phyloP scores from a whole-genome alignment of 768 basidiomycete genomes.

The Xerocomellus intermedius region DNA sequence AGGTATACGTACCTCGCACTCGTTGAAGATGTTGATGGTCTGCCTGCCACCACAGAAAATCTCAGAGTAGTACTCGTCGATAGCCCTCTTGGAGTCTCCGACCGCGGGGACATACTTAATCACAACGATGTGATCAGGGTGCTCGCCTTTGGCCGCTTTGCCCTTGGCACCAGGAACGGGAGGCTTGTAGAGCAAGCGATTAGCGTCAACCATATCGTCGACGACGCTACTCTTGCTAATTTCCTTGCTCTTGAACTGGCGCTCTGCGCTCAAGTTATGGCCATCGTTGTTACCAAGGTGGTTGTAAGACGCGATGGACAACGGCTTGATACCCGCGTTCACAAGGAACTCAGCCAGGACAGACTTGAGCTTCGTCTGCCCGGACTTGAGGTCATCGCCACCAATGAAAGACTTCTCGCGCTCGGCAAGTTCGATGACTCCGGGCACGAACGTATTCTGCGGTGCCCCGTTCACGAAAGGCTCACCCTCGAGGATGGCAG shows the following conservation, averaged over 20 bases:
- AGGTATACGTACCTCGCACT: slow-evolving; percentile 74
- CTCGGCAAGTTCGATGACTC: slow-evolving; percentile 91
- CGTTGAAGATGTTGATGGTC: slow-evolving; percentile 96
- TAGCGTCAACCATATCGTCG: slow-evolving; percentile 96
- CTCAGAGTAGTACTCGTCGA: slow-evolving; percentile 99
- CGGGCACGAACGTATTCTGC: slow-evolving; percentile 98
- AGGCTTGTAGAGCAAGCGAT: slow-evolving; percentile 86
- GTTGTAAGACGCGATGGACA: slow-evolving; percentile 97
- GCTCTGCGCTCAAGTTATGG: slow-evolving; percentile 83
- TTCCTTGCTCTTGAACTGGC: slow-evolving; percentile 98
- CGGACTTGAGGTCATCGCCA: slow-evolving; percentile 97
- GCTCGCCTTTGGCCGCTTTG: slow-evolving; percentile 80
- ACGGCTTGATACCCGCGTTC: slow-evolving; percentile 97
- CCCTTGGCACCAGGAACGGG: slow-evolving; percentile 54
- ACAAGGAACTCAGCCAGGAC: slow-evolving; percentile 98
- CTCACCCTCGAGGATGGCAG: slow-evolving; percentile 90
- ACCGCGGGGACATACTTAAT: slow-evolving; percentile 98
- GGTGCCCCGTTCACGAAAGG: slow-evolving; percentile 98
- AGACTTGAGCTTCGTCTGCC: slow-evolving; percentile 96
- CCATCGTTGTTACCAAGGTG: slow-evolving; percentile 99
- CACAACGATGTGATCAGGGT: slow-evolving; percentile 95
- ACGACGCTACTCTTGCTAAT: slow-evolving; percentile 97
- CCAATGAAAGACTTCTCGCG: slow-evolving; percentile 88
- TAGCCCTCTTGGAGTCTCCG: slow-evolving; percentile 97
- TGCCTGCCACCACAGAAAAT: slow-evolving; percentile 94